Evolutionary conservation across 371 early-diverging fungal species (phyloP).

Genomic region (Rhizopus delemar): DNA sequence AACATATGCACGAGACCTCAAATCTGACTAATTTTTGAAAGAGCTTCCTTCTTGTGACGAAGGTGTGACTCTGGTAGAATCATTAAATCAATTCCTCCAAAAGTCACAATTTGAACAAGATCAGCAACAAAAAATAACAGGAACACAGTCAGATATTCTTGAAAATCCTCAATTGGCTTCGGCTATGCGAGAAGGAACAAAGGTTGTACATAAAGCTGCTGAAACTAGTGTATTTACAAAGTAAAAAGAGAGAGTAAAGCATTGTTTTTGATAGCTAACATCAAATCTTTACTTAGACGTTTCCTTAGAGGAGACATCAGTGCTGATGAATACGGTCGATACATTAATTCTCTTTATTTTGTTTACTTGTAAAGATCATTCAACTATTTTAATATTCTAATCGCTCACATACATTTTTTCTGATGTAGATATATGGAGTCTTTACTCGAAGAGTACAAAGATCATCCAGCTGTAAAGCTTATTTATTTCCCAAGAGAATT

Average conservation of each 20-base stretch:
- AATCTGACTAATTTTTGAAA: conserved; percentile 9
- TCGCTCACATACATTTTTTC: background rate
- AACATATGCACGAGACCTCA: background rate
- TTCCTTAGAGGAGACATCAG: conserved; percentile 53
- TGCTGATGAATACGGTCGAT: conserved; percentile 48
- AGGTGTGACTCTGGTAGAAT: conserved; percentile 41
- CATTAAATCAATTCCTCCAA: conserved; percentile 38
- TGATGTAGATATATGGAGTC: conserved; percentile 50
- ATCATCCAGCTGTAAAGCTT: conserved; percentile 47
- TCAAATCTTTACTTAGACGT: conserved; percentile 24
- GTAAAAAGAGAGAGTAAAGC: conserved; percentile 25
- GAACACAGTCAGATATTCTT: conserved; percentile 19
- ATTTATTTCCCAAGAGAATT: conserved; percentile 63
- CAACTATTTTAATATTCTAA: background rate
- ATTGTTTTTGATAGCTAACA: background rate
- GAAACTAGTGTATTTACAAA: conserved; percentile 64
- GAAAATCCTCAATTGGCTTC: conserved; percentile 51
- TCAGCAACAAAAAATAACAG: background rate
- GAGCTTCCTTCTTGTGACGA: conserved; percentile 44
- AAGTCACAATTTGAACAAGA: conserved; percentile 24
- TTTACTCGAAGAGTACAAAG: conserved; percentile 54
- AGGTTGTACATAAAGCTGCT: conserved; percentile 57
- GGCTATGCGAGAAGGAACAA: conserved; percentile 63
- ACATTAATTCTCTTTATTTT: conserved; percentile 48
- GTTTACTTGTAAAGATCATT: conserved; percentile 42